Evolutionary conservation across 2,329 filamentous ascomycete species (phyloP).

Genomic region (Phyllosticta citribraziliensis): DNA sequence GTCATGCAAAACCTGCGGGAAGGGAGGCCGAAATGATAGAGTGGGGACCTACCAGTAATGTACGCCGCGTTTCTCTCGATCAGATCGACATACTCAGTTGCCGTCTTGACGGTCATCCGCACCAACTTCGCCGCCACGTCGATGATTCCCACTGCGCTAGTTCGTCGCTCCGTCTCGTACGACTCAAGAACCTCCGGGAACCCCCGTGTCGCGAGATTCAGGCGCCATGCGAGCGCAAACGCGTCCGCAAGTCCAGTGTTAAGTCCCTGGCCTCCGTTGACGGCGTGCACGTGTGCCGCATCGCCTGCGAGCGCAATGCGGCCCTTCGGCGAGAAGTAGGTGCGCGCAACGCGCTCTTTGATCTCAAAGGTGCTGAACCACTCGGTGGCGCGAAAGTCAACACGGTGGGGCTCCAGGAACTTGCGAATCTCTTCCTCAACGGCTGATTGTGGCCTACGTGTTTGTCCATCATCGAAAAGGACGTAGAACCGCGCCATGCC

Average conservation of each 20-base stretch:
- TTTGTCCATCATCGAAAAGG: conserved; percentile 35
- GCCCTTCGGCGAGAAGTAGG: conserved; percentile 13
- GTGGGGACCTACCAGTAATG: conserved; percentile 32
- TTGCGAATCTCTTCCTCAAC: conserved; percentile 28
- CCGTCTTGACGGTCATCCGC: conserved; percentile 35
- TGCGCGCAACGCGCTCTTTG: conserved; percentile 16
- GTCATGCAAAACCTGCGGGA: not conserved
- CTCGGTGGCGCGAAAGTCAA: conserved; percentile 37
- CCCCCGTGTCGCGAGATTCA: conserved; percentile 7
- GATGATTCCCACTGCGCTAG: conserved; percentile 37
- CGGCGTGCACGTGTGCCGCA: conserved; percentile 17
- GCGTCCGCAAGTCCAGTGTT: conserved; percentile 17
- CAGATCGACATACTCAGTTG: conserved; percentile 38
- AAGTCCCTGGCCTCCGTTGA: conserved; percentile 18
- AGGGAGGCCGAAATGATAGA: not conserved
- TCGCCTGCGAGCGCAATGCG: conserved; percentile 17
- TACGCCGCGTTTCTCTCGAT: conserved; percentile 41
- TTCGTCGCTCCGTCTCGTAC: conserved; percentile 37
- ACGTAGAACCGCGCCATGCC: conserved; percentile 41
- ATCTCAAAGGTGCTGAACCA: conserved; percentile 43
- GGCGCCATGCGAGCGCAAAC: conserved; percentile 15
- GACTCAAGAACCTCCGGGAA: conserved; percentile 22
- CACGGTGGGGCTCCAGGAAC: conserved; percentile 35
- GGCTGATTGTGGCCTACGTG: conserved; percentile 25
- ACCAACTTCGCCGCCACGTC: conserved; percentile 39